phyloP scores from a whole-genome alignment of 2,329 filamentous ascomycete species.

The Byssoonygena ceratinophila region DNA sequence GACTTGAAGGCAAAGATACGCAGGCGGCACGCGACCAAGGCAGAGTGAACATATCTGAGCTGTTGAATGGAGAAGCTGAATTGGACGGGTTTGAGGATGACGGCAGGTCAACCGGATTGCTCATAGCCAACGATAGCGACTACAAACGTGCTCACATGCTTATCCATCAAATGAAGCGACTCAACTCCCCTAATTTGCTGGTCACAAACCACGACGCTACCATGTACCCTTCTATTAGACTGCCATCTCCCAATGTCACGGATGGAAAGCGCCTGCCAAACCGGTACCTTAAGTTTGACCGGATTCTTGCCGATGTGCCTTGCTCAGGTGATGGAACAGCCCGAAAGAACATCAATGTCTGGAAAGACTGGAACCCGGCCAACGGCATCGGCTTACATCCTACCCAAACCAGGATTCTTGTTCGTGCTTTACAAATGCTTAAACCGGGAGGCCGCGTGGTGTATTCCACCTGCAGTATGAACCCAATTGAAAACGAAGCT shows the following conservation, averaged over 20 bases:
- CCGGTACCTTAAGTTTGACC: slow-evolving; percentile 88
- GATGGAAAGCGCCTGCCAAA: slow-evolving; percentile 46
- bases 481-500: slow-evolving; percentile 93
- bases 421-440: slow-evolving; percentile 86
- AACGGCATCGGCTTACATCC: slow-evolving; percentile 78
- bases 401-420: slow-evolving; percentile 80
- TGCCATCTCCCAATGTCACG: slow-evolving; percentile 50
- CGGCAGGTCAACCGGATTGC: slow-evolving; percentile 77
- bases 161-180: slow-evolving; percentile 91
- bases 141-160: slow-evolving; percentile 96
- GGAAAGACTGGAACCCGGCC: slow-evolving; percentile 86
- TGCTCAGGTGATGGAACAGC: slow-evolving; percentile 92
- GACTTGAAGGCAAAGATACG: slow-evolving; percentile 51
- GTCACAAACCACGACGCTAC: slow-evolving; percentile 98
- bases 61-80: slow-evolving; percentile 35
- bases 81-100: slow-evolving; percentile 57
- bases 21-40: slow-evolving; percentile 16
- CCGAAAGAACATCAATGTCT: slow-evolving; percentile 85
- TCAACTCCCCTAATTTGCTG: slow-evolving; percentile 91
- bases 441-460: slow-evolving; percentile 91
- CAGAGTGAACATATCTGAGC: slow-evolving; percentile 19
- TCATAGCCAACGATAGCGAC: slow-evolving; percentile 93
- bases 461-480: slow-evolving; percentile 98
- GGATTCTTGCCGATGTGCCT: slow-evolving; percentile 90
- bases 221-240: slow-evolving; percentile 81